Evolutionary conservation across 371 early-diverging fungal genomes (phyloP).

Genomic region (Mortierella sp.): DNA sequence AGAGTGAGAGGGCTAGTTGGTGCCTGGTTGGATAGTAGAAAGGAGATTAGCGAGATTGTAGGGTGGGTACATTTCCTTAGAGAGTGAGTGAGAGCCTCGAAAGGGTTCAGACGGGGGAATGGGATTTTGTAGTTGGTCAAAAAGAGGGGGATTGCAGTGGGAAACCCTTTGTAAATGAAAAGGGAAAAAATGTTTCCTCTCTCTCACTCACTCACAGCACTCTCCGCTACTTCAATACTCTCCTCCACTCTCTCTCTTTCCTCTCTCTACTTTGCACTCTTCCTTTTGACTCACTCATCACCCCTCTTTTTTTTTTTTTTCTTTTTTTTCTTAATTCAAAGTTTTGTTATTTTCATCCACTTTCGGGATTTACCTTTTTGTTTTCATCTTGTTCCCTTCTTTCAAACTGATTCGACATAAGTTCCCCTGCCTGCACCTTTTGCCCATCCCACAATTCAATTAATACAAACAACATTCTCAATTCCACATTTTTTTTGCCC

Average conservation of each 20-base stretch:
- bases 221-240: neutral
- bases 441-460: neutral
- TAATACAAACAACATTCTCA: neutral
- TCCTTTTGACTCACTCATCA: neutral
- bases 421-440: neutral
- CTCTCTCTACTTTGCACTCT: neutral
- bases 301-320: neutral
- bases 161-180: neutral
- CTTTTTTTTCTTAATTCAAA: neutral
- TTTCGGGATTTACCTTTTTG: neutral
- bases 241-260: neutral
- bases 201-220: too few species aligned
- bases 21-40: too few species aligned
- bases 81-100: too few species aligned
- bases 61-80: too few species aligned
- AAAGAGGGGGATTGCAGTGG: neutral
- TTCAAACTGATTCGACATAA: neutral
- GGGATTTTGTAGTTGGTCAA: too few species aligned
- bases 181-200: too few species aligned
- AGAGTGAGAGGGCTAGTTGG: too few species aligned
- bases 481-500: constrained; percentile 2
- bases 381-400: neutral
- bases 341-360: neutral
- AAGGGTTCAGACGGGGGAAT: too few species aligned
- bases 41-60: too few species aligned